These are phyloP conservation scores for Metschnikowia continentalis DNA, from an alignment of 805 yeast genomes.

Conservation along the genomic window DNA sequence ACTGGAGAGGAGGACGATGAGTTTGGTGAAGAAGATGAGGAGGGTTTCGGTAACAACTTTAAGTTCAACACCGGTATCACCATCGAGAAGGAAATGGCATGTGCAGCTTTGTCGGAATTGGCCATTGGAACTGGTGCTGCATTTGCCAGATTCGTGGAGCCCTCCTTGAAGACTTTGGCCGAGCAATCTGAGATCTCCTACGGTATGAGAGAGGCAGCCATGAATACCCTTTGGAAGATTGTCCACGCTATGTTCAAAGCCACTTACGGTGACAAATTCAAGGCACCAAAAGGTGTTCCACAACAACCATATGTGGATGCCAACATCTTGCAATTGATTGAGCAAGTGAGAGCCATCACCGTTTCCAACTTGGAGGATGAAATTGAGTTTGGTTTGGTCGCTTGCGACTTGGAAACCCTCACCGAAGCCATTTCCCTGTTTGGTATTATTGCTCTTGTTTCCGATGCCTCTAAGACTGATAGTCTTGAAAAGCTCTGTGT, in stretches of 20 bases:
- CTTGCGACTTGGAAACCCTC: conserved; percentile 69
- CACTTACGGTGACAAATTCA: conserved; percentile 43
- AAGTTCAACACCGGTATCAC: conserved; percentile 93
- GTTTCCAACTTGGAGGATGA: conserved; percentile 67
- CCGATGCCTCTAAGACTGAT: conserved; percentile 49
- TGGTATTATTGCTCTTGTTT: conserved; percentile 72
- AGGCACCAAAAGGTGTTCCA: conserved; percentile 63
- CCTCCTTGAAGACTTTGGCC: conserved; percentile 56
- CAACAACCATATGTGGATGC: conserved; percentile 56
- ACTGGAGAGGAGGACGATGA: conserved; percentile 50
- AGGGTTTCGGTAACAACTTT: conserved; percentile 64
- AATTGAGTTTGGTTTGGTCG: conserved; percentile 78
- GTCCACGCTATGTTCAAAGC: conserved; percentile 63
- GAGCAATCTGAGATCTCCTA: conserved; percentile 82
- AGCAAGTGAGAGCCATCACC: conserved; percentile 64
- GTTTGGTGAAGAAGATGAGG: conserved; percentile 50
- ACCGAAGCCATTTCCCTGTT: conserved; percentile 62
- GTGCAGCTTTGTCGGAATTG: conserved; percentile 82
- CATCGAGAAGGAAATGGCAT: conserved; percentile 93
- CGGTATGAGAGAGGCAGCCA: conserved; percentile 86
- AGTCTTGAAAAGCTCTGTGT: conserved; percentile 63
- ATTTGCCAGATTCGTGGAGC: conserved; percentile 73
- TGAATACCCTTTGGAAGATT: conserved; percentile 78
- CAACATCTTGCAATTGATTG: conserved; percentile 54
- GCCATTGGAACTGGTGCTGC: conserved; percentile 82